Evolutionary conservation across 345 rosid species (phyloP).

Genomic region (Conringia planisiliqua): DNA sequence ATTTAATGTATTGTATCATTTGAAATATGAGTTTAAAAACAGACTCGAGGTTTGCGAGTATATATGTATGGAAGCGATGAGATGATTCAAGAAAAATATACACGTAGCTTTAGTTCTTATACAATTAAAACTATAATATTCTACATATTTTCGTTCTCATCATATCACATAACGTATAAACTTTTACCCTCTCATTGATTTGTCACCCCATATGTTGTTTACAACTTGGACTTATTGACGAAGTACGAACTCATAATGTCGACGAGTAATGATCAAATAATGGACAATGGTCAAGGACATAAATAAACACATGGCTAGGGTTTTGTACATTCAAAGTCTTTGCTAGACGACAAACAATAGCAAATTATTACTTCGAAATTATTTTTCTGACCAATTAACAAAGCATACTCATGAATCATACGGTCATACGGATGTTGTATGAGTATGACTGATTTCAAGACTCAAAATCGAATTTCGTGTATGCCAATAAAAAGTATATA

Average conservation of each 20-base stretch:
- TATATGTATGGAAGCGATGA: not conserved
- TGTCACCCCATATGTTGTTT: not conserved
- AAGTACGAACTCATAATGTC: constrained; percentile 28
- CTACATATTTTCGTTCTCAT: not conserved
- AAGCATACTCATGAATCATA: not conserved
- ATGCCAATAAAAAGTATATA: not conserved
- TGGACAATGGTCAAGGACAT: constrained; percentile 21
- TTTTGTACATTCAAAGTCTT: constrained; percentile 4
- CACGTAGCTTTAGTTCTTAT: not conserved
- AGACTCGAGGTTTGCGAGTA: not conserved
- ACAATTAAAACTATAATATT: not conserved
- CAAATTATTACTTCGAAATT: not conserved
- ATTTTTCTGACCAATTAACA: not conserved
- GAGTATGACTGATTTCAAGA: constrained; percentile 5
- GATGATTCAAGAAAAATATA: not conserved
- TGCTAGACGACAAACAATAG: not conserved
- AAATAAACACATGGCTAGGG: constrained; percentile 14
- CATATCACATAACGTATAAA: not conserved
- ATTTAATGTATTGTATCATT: too few relatives aligned
- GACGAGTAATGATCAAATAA: constrained; percentile 26
- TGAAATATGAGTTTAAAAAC: not conserved
- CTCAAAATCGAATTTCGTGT: not conserved
- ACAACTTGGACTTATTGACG: not conserved
- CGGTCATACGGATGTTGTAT: constrained; percentile 13
- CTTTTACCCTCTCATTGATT: not conserved